A percentile compares a stretch with the other conserved stretches of the same genome.
Evolutionary conservation across 176 grass and related monocot species (phyloP).

Genomic region (Poa annua): DNA sequence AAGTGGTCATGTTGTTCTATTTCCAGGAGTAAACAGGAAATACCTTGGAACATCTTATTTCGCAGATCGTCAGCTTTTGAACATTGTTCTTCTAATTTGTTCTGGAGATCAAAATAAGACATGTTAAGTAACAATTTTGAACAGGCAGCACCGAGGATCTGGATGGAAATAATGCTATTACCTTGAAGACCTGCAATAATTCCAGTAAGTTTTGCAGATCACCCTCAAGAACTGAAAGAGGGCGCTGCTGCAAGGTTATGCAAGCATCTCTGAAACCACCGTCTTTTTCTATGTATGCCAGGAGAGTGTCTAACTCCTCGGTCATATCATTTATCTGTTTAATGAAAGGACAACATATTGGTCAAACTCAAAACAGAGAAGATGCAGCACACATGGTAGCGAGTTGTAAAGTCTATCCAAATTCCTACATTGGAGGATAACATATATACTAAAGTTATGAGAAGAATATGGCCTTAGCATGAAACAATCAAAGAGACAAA

Average conservation of each 20-base stretch:
- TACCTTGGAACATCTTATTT: slow-evolving; percentile 92
- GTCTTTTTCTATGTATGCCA: slow-evolving; percentile 78
- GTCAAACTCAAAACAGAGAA: slow-evolving; percentile 1
- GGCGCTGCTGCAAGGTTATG: slow-evolving; percentile 69
- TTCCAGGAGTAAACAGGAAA: slow-evolving; percentile 6
- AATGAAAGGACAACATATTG: slow-evolving; percentile 33
- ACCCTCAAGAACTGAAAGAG: slow-evolving; percentile 65
- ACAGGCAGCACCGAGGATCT: background rate
- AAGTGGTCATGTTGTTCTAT: slow-evolving; percentile 8
- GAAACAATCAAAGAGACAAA: slow-evolving; percentile 2
- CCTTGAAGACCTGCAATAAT: slow-evolving; percentile 74
- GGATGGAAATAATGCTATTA: slow-evolving; percentile 35
- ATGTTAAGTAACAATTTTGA: slow-evolving; percentile 34
- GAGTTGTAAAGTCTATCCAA: slow-evolving; percentile 19
- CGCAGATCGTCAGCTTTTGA: slow-evolving; percentile 76
- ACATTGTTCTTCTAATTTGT: slow-evolving; percentile 67
- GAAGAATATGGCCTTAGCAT: slow-evolving; percentile 15
- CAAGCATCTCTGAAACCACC: slow-evolving; percentile 82
- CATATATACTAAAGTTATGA: slow-evolving; percentile 25
- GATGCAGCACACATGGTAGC: slow-evolving; percentile 22
- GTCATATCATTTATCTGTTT: slow-evolving; percentile 81
- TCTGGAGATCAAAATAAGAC: slow-evolving; percentile 61
- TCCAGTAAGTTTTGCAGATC: slow-evolving; percentile 64
- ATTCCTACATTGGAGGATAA: slow-evolving; percentile 33
- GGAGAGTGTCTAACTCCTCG: slow-evolving; percentile 73